Evolutionary conservation across 2,329 filamentous ascomycete genomes (phyloP).

Genomic region (Cordyceps fumosorosea): DNA sequence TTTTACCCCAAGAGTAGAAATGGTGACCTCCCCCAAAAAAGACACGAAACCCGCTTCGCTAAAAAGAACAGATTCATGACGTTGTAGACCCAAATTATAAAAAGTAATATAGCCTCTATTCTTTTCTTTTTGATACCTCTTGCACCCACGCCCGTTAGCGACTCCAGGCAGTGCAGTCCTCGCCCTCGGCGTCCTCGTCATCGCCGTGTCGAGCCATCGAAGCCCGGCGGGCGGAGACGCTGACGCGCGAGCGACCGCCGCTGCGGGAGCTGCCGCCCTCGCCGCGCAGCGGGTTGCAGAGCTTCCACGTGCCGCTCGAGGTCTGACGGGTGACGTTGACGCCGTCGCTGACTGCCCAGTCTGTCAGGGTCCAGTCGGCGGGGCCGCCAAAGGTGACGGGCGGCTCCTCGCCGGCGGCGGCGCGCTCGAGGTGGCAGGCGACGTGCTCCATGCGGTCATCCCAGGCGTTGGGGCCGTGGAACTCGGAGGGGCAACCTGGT

Average conservation of each 20-base stretch:
- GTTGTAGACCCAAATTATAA: not conserved
- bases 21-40: not conserved
- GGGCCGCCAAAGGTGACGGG: conserved; percentile 33
- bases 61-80: not conserved
- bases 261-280: conserved; percentile 13
- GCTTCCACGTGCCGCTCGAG: conserved; percentile 25
- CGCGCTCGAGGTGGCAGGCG: conserved; percentile 65
- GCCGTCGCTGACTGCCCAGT: conserved; percentile 32
- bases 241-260: conserved; percentile 3
- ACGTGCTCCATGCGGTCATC: conserved; percentile 84
- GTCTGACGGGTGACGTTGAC: conserved; percentile 31
- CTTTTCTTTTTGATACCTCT: not conserved
- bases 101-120: not conserved
- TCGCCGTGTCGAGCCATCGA: not conserved
- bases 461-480: conserved; percentile 62
- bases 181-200: conserved; percentile 25
- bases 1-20: not conserved
- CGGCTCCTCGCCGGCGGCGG: conserved; percentile 23
- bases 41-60: conserved; percentile 1
- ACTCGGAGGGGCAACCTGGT: conserved; percentile 50
- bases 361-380: conserved; percentile 31
- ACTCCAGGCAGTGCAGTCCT: conserved; percentile 16
- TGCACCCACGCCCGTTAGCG: not conserved
- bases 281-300: conserved; percentile 25
- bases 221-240: not conserved